phyloP scores from a whole-genome alignment of 441 rosid species.

The Erodium moschatum region DNA sequence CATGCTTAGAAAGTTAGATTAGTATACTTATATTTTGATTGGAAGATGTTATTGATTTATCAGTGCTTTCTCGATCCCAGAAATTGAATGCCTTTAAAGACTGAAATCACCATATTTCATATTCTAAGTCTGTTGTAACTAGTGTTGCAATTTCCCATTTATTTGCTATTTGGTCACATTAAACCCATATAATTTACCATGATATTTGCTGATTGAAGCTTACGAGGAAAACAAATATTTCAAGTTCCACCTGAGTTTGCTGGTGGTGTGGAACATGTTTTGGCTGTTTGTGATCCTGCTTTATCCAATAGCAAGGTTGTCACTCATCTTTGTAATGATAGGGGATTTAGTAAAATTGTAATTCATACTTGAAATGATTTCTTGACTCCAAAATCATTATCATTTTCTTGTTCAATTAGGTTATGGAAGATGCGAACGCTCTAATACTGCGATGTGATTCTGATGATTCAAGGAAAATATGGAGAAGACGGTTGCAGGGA shows the following conservation, averaged over 20 bases:
- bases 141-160: neutral
- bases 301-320: constrained; percentile 53
- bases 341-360: constrained; percentile 8
- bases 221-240: constrained; percentile 75
- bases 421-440: constrained; percentile 79
- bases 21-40: neutral
- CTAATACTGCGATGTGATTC: constrained; percentile 62
- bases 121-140: neutral
- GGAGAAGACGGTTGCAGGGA: constrained; percentile 88
- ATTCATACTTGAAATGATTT: constrained; percentile 6
- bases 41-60: neutral
- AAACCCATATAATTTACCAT: neutral
- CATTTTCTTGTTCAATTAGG: constrained; percentile 34
- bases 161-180: neutral
- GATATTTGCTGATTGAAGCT: constrained; percentile 35
- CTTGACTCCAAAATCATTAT: constrained; percentile 10
- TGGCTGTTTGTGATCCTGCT: constrained; percentile 66
- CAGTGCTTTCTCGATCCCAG: neutral
- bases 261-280: constrained; percentile 62
- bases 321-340: constrained; percentile 10
- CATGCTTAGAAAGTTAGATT: neutral
- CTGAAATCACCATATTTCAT: neutral
- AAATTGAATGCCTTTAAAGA: neutral
- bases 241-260: constrained; percentile 64
- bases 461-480: constrained; percentile 60